Evolutionary conservation across 768 basidiomycete species (phyloP).

Genomic region (Trametes cingulata): DNA sequence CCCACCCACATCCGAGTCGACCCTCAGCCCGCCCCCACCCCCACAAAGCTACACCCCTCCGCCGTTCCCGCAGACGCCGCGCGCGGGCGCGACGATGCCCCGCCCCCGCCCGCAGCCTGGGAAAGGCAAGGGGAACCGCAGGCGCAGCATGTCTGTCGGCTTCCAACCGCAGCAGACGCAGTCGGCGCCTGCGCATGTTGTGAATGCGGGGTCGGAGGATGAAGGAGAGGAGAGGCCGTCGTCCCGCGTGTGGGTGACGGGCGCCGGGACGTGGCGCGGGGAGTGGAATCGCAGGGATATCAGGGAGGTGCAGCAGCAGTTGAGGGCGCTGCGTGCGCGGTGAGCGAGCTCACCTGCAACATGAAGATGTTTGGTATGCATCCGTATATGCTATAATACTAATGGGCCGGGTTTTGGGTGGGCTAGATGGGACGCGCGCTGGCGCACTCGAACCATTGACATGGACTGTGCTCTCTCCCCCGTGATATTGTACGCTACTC

Average conservation of each 20-base stretch:
- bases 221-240: slow-evolving; percentile 8
- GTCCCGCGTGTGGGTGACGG: slow-evolving; percentile 26
- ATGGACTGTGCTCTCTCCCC: not conserved
- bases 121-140: not conserved
- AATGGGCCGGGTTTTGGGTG: no score
- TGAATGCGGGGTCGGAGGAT: not conserved
- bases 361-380: not conserved
- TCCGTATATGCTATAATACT: no score
- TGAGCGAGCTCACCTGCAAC: no score
- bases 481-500: not conserved
- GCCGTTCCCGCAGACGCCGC: not conserved
- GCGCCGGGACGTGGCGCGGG: slow-evolving; percentile 36
- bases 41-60: not conserved
- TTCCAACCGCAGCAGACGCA: not conserved
- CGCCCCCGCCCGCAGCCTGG: not conserved
- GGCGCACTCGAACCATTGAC: not conserved
- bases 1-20: not conserved
- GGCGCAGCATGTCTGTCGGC: slow-evolving; percentile 25
- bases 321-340: slow-evolving; percentile 31
- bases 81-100: slow-evolving; percentile 1
- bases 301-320: slow-evolving; percentile 39
- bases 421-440: not conserved
- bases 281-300: slow-evolving; percentile 45
- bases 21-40: not conserved
- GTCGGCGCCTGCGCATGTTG: not conserved